Evolutionary conservation across 768 basidiomycete genomes (phyloP).

Genomic region (Panus rudis): DNA sequence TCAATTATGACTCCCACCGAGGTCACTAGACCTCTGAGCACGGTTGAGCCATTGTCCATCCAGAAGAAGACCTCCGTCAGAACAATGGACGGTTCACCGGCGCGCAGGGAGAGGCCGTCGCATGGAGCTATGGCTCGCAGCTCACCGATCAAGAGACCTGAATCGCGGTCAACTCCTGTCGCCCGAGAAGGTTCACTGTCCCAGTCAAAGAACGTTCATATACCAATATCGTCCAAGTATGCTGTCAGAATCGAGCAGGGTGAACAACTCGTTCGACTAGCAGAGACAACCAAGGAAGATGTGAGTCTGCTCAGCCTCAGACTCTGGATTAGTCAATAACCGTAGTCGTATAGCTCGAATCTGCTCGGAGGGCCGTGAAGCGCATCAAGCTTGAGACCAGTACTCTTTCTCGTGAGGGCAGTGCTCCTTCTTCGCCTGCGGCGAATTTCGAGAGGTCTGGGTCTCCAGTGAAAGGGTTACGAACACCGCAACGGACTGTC

Average conservation of each 20-base stretch:
- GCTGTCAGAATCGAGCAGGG: slow-evolving; percentile 31
- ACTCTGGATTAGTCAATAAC: slow-evolving; percentile 2
- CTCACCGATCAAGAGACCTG: slow-evolving; percentile 30
- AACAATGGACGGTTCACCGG: slow-evolving; percentile 29
- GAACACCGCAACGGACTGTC: neutral
- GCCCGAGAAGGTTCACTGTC: neutral
- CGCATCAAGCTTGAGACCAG: slow-evolving; percentile 59
- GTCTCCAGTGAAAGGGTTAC: slow-evolving; percentile 52
- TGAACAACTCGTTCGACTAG: slow-evolving; percentile 41
- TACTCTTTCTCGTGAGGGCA: neutral
- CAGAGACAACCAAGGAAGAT: slow-evolving; percentile 56
- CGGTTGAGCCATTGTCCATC: slow-evolving; percentile 74
- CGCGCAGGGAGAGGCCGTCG: slow-evolving; percentile 23
- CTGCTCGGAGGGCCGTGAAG: slow-evolving; percentile 64
- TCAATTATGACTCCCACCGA: slow-evolving; percentile 23
- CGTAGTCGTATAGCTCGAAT: slow-evolving; percentile 48
- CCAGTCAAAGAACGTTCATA: slow-evolving; percentile 1
- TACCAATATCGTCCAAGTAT: too few relatives aligned
- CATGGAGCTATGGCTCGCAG: slow-evolving; percentile 31
- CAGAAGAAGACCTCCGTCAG: slow-evolving; percentile 75
- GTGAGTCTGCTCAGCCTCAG: slow-evolving; percentile 33
- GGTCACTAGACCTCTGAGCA: slow-evolving; percentile 30
- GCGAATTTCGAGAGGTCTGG: slow-evolving; percentile 21
- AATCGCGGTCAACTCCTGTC: slow-evolving; percentile 3
- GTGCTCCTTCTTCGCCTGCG: neutral